Evolutionary conservation across 129 eudicot species (phyloP), one percentile per base, ranked within the genome.

Genomic region (Ambrosia trifida): DNA sequence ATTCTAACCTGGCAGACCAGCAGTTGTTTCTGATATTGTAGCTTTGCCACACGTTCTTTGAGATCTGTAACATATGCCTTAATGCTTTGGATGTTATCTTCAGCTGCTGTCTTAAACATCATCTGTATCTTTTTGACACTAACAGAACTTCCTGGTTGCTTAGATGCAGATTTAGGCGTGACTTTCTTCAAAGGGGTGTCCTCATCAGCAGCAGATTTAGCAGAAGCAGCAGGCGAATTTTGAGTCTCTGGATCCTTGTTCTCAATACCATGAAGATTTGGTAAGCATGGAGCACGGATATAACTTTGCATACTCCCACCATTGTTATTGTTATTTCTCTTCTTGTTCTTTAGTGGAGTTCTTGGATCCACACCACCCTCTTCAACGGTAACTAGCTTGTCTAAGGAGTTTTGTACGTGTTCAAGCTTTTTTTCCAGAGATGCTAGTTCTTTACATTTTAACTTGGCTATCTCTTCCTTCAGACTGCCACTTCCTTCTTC

Each of bases 21-120:
- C 54, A 95, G 91, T 80, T 90, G 97, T 66, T 95, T 95, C 77
- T 95, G 99, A 82, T 95, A 95, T 72, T 95, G 99, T 60, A 95
- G 84, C 88, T 95, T 95, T 10, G 97, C 96, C 8, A 95, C 97
- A 49, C 97, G 84, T 72, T 87, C 99, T 84, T 95, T 95, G 76
- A 95, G 76, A 83, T 90, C 94, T 44, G 89, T 90, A 19, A 95
- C 97, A 58, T 95, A 95, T 45, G 94, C 64, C 69, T 91, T 90
- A n/a, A 95, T 88, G 75, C 93, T 95, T 71, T 79, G 86, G 44
- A 88, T 81, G 71, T 85, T 90, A 76, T 95, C 99, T 79, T 95
- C 99, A 18, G 95, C 85, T 36, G 99, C 99, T 66, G 83, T 87
- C 83, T 95, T 88, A 52, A 95, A 95, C 97, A 87, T 85, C 78